Evolutionary conservation across 208 protist species (phyloP).

Genomic region (Wallacemonas sp.): DNA sequence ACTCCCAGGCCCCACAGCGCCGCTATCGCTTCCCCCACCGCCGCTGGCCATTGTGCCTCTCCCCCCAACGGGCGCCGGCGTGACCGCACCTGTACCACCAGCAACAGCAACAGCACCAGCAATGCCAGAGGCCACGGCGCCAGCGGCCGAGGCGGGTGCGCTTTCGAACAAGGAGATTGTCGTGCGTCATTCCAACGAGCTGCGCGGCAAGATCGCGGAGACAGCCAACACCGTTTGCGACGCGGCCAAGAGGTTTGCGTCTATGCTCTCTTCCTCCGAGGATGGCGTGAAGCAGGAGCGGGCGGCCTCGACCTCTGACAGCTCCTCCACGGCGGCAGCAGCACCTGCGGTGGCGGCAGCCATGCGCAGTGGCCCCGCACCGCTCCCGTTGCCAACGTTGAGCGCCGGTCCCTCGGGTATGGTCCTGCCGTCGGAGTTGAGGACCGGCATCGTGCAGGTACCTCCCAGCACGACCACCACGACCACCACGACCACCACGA

Average conservation of each 20-base stretch:
- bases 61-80: not conserved
- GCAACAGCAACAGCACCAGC: not conserved
- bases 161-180: slow-evolving; percentile 48
- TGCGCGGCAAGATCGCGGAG: slow-evolving; percentile 29
- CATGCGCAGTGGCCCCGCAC: not conserved
- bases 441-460: too few species aligned
- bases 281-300: too few species aligned
- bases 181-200: slow-evolving; percentile 56
- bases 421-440: too few species aligned
- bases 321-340: not conserved
- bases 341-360: not conserved
- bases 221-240: slow-evolving; percentile 26
- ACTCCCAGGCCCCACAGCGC: not conserved
- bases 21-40: slow-evolving; percentile 1
- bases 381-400: not conserved
- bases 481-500: not conserved
- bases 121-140: not conserved
- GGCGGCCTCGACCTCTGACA: not conserved
- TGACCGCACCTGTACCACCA: not conserved
- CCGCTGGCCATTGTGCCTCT: too few species aligned
- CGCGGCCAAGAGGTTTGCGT: slow-evolving; percentile 24
- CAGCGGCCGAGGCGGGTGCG: slow-evolving; percentile 8
- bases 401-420: not conserved
- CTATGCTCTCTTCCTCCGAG: slow-evolving; percentile 10
- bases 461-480: not conserved